phyloP scores from a whole-genome alignment of 2,329 filamentous ascomycete genomes.

The Microsporum ferrugineum region DNA sequence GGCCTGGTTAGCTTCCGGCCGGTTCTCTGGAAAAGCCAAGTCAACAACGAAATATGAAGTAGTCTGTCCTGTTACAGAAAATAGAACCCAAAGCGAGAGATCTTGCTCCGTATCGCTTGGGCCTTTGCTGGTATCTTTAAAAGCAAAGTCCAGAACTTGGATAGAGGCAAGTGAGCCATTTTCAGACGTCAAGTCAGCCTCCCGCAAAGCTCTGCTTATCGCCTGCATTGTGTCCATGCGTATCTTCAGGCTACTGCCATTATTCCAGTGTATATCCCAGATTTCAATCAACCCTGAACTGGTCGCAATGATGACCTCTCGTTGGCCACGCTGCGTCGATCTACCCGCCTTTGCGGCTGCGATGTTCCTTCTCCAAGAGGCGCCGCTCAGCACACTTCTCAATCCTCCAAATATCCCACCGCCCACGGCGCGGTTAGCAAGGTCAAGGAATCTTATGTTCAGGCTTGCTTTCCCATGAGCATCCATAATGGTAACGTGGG shows the following conservation, averaged over 20 bases:
- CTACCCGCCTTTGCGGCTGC: conserved; percentile 66
- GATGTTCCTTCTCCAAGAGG: conserved; percentile 62
- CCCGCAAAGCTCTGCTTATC: conserved; percentile 52
- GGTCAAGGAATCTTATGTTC: conserved; percentile 57
- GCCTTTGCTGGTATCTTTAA: not conserved
- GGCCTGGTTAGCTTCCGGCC: conserved; percentile 50
- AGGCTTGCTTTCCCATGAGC: conserved; percentile 75
- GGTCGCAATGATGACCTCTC: conserved; percentile 70
- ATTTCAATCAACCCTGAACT: conserved; percentile 65
- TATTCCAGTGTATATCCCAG: conserved; percentile 83
- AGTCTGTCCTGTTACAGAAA: conserved; percentile 44
- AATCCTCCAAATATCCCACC: conserved; percentile 71
- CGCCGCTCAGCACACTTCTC: conserved; percentile 60
- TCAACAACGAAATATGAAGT: conserved; percentile 68
- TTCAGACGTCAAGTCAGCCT: conserved; percentile 40
- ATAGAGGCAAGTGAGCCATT: conserved; percentile 24
- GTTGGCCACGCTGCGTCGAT: conserved; percentile 64
- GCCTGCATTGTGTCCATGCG: conserved; percentile 59
- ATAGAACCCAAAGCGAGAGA: conserved; percentile 48
- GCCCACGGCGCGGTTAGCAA: conserved; percentile 43
- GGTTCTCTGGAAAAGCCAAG: conserved; percentile 47
- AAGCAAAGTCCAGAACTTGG: conserved; percentile 51
- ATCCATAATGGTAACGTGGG: conserved; percentile 77
- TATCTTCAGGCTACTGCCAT: conserved; percentile 62
- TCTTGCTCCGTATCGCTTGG: not conserved